A percentile compares a stretch with the other conserved stretches of the same genome.
Evolutionary conservation across 768 basidiomycete species (phyloP).

Genomic region (Tricholoma matsutake): DNA sequence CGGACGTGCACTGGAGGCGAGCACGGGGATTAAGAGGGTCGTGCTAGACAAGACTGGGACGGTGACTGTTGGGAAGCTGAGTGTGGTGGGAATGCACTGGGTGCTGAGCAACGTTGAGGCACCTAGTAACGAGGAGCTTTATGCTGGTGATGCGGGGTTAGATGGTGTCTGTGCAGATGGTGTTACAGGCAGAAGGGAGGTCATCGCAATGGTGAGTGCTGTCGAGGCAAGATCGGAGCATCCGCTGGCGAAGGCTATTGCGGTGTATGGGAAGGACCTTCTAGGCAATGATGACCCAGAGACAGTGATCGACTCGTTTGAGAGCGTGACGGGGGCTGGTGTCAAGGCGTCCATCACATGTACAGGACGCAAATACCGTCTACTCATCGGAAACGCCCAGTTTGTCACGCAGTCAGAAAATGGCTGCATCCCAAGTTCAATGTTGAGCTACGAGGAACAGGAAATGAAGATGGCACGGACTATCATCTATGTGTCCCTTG

Average conservation of each 20-base stretch:
- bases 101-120: slow-evolving; percentile 34
- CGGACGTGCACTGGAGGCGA: slow-evolving; percentile 90
- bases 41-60: slow-evolving; percentile 98
- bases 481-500: slow-evolving; percentile 81
- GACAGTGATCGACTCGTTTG: slow-evolving; percentile 68
- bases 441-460: slow-evolving; percentile 62
- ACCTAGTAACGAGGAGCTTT: slow-evolving; percentile 33
- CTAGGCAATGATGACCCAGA: slow-evolving; percentile 47
- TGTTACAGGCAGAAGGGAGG: slow-evolving; percentile 49
- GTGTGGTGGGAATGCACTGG: slow-evolving; percentile 78
- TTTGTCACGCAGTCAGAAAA: slow-evolving; percentile 61
- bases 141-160: slow-evolving; percentile 41
- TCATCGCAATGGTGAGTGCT: slow-evolving; percentile 80
- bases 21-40: slow-evolving; percentile 74
- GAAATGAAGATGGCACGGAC: slow-evolving; percentile 78
- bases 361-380: slow-evolving; percentile 47
- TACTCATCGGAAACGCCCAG: slow-evolving; percentile 73
- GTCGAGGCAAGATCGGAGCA: slow-evolving; percentile 94
- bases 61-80: slow-evolving; percentile 91
- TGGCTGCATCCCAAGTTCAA: slow-evolving; percentile 52
- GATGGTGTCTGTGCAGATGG: slow-evolving; percentile 60
- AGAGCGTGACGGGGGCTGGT: slow-evolving; percentile 87
- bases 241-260: slow-evolving; percentile 92
- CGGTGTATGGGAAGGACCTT: slow-evolving; percentile 71
- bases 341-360: slow-evolving; percentile 68